A percentile compares a stretch with the other conserved stretches of the same genome.
phyloP scores from a whole-genome alignment of 2,329 filamentous ascomycete species.

The Hypoxylon rubiginosum region DNA sequence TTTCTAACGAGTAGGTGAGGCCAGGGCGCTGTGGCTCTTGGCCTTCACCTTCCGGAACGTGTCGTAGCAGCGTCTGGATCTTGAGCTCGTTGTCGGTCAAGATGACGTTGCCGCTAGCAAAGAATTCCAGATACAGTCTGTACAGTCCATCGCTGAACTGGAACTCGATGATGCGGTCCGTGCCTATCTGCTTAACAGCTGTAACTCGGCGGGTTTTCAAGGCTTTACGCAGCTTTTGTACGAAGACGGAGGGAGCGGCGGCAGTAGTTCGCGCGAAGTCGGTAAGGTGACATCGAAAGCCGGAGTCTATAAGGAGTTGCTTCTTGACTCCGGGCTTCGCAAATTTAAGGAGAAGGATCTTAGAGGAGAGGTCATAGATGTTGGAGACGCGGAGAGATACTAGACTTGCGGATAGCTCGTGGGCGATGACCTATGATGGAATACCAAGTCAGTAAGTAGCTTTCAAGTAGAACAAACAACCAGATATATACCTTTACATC shows the following conservation, averaged over 20 bases:
- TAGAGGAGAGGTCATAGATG: slow-evolving; percentile 94
- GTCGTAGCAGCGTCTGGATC: slow-evolving; percentile 83
- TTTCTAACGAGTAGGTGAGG: slow-evolving; percentile 81
- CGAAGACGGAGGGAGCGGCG: slow-evolving; percentile 85
- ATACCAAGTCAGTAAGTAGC: slow-evolving; percentile 19
- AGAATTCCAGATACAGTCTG: slow-evolving; percentile 92
- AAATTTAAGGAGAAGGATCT: slow-evolving; percentile 96
- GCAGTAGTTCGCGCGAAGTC: slow-evolving; percentile 90
- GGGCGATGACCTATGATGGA: slow-evolving; percentile 81
- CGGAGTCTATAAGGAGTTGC: slow-evolving; percentile 92
- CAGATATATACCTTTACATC: slow-evolving; percentile 64
- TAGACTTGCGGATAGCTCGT: slow-evolving; percentile 86
- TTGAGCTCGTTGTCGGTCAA: slow-evolving; percentile 87
- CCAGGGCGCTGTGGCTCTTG: slow-evolving; percentile 86
- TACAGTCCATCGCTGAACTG: slow-evolving; percentile 93
- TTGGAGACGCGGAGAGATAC: slow-evolving; percentile 87
- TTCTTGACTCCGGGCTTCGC: slow-evolving; percentile 89
- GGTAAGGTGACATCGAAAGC: slow-evolving; percentile 95
- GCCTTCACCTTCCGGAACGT: slow-evolving; percentile 84
- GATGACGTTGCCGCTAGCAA: slow-evolving; percentile 94
- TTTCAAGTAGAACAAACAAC: not conserved
- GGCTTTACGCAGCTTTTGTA: slow-evolving; percentile 85
- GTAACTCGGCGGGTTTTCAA: slow-evolving; percentile 90
- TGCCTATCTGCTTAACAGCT: slow-evolving; percentile 85
- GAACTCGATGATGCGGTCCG: slow-evolving; percentile 92